Conservation (phyloP, 2,329 filamentous ascomycete species). For the Proliferodiscus dingleyae region DNA sequence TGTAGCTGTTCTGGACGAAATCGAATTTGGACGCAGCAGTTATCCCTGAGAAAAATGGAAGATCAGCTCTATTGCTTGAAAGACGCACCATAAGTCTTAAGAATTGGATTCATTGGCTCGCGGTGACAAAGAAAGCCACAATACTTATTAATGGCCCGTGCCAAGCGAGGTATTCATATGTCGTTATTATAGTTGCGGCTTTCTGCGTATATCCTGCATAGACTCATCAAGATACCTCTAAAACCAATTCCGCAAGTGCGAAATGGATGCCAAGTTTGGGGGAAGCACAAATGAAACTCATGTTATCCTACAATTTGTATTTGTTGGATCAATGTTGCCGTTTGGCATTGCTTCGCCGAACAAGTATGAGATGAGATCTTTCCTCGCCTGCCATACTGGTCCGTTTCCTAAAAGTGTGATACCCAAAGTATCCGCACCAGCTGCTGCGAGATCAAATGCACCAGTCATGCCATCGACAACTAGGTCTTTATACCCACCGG, state of each 20-base stretch:
- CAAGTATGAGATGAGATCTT: background rate
- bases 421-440: background rate
- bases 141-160: background rate
- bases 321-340: background rate
- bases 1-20: conserved; percentile 1
- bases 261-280: background rate
- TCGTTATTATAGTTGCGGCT: background rate
- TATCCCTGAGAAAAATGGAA: background rate
- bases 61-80: background rate
- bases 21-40: background rate
- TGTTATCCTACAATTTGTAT: background rate
- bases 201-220: background rate
- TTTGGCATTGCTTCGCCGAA: conserved; percentile 1
- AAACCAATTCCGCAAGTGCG: background rate
- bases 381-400: conserved; percentile 1
- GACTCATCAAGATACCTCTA: background rate
- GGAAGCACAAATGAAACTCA: background rate
- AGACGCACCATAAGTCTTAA: background rate
- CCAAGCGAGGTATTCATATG: background rate
- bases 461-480: background rate
- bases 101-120: background rate
- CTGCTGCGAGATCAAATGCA: conserved; percentile 1
- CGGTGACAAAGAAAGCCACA: background rate
- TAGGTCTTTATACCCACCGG: background rate
- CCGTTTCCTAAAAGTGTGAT: background rate